Base-by-base conservation (phyloP, 1,139 yeast species). In the Sugiyamaella neomexicana region DNA sequence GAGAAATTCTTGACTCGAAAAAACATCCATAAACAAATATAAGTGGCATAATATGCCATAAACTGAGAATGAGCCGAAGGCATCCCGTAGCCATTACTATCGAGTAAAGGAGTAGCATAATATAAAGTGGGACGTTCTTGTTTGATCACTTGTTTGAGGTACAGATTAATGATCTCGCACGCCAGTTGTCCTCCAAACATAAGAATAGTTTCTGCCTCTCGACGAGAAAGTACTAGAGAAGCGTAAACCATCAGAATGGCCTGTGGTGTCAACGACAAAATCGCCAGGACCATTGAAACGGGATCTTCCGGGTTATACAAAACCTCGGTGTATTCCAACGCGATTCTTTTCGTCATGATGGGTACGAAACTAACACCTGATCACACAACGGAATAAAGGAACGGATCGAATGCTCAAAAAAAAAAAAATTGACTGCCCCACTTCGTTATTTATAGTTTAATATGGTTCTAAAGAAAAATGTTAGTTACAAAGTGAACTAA, bases 31-130 rank as follows among this genome's bases (percentile, higher is more conserved):
- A 89, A 75, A 7, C 78, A 67, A 55, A 82, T 75, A 69, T 89
- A 90, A 2, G 83, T 78, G 13, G 85, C 80, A 64, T 86, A 84
- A 69, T 84, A 93, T 1, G 96, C 95, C 90, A 90, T 87, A 71
- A 91, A 93, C 71, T 93, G 99, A 0, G 97, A 83, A 70, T 93
- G 99, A 1, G 98, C 97, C 54, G 93, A 84, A 0, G 99, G 99
- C 98, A 93, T 91, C 0, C 99, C 99, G 68, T 86, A 89, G 1
- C 89, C 86, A 52, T 83, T 61, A 2, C 74, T 72, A 47, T 38
- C 43, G 13, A 39, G 29, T 15, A 45, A 38, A 12, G 45, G 39
- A 2, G 43, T 23, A 25, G 44, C 46, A 46, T 42, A 43, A 37
- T 51, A 47, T 39, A 49, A 57, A 5, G 78, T 75, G 0, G 99